phyloP scores from a whole-genome alignment of 2,329 filamentous ascomycete genomes.

The Fulvia fulva region DNA sequence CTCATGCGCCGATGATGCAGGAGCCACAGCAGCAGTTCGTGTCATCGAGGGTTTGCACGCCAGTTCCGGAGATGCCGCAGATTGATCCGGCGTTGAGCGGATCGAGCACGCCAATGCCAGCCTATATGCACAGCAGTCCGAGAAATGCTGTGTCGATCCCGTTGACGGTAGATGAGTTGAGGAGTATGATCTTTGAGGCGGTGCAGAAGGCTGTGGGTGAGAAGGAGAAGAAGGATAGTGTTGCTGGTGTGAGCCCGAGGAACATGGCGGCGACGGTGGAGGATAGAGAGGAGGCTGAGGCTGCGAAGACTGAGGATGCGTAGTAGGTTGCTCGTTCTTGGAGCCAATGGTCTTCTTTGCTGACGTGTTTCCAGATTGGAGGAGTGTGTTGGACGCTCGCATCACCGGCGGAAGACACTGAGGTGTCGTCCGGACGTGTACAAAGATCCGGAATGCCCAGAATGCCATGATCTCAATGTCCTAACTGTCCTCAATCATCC shows the following conservation, averaged over 20 bases:
- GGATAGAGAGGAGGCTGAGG: neutral
- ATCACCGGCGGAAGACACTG: neutral
- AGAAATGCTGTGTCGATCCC: constrained; percentile 10
- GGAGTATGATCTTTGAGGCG: constrained; percentile 19
- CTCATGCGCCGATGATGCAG: constrained; percentile 4
- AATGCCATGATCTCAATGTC: neutral
- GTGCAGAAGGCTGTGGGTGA: constrained; percentile 14
- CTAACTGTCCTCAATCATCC: constrained; percentile 17
- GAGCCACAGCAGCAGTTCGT: constrained; percentile 9
- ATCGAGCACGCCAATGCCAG: neutral
- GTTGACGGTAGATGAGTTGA: constrained; percentile 21
- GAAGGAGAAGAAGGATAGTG: constrained; percentile 2
- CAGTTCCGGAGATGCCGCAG: constrained; percentile 12
- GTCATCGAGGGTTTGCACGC: constrained; percentile 23
- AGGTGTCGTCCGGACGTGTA: neutral
- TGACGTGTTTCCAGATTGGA: neutral
- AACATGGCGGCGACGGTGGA: neutral
- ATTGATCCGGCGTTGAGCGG: constrained; percentile 20
- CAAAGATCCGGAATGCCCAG: neutral
- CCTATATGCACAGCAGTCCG: neutral
- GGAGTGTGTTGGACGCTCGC: neutral
- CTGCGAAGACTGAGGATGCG: neutral
- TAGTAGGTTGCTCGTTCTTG: neutral
- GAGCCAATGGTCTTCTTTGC: neutral
- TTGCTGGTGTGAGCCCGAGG: neutral